These are phyloP conservation scores for Trametes sp. DNA, from an alignment of 1,284 basidiomycete genomes.

Conservation along the genomic window DNA sequence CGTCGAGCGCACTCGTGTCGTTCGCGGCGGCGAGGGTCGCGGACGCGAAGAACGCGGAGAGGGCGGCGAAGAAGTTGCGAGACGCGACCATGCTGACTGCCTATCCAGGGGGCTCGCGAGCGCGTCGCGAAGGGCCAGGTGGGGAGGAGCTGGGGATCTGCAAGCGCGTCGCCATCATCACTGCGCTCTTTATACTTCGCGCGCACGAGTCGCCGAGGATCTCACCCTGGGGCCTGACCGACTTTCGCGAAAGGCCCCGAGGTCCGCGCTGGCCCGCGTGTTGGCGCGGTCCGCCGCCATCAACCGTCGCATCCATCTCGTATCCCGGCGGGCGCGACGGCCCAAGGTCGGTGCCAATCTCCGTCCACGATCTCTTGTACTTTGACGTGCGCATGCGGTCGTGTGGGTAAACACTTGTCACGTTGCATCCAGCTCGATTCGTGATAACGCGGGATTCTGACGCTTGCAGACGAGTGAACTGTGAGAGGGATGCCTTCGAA, in stretches of 20 bases:
- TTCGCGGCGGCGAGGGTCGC: slow-evolving; percentile 19
- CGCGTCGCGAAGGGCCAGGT: background rate
- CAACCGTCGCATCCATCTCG: background rate
- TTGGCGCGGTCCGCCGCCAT: background rate
- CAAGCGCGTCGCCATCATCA: background rate
- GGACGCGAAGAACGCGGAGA: slow-evolving; percentile 20
- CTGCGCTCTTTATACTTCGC: background rate
- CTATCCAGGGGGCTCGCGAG: slow-evolving; percentile 5
- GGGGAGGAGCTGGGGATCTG: slow-evolving; percentile 1
- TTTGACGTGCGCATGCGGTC: slow-evolving; percentile 8
- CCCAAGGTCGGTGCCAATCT: slow-evolving; percentile 7
- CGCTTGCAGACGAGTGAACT: background rate
- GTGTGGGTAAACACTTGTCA: slow-evolving; percentile 14
- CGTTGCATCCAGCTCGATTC: slow-evolving; percentile 3
- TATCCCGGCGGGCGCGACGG: background rate
- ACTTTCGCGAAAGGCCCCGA: background rate
- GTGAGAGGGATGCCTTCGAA: background rate
- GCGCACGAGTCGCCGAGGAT: no score
- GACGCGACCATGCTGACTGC: slow-evolving; percentile 23
- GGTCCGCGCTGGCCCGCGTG: background rate
- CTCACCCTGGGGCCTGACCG: background rate
- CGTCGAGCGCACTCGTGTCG: slow-evolving; percentile 9
- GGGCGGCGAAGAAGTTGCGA: slow-evolving; percentile 23
- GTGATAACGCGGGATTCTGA: slow-evolving; percentile 3
- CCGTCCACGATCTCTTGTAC: slow-evolving; percentile 10